A percentile compares a stretch with the other conserved stretches of the same genome.
phyloP scores from a whole-genome alignment of 805 yeast genomes.

The Saccharomycopsis sp. region DNA sequence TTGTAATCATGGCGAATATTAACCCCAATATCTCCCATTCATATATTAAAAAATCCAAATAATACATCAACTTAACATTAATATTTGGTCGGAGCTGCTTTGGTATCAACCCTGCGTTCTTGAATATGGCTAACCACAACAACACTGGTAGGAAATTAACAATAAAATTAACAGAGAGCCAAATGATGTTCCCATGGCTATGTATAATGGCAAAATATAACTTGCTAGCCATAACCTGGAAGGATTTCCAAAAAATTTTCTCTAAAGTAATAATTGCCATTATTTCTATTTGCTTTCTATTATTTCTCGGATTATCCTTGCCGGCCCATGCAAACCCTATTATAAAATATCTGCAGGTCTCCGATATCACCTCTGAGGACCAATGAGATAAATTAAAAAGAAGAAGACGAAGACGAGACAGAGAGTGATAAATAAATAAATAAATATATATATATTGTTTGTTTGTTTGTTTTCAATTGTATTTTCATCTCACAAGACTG shows the following conservation, averaged over 20 bases:
- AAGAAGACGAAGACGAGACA: too few species aligned
- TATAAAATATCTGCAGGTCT: too few species aligned
- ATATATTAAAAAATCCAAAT: conserved; percentile 37
- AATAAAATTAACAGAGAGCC: conserved; percentile 37
- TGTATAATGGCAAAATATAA: conserved; percentile 5
- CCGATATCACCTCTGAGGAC: too few species aligned
- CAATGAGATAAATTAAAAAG: too few species aligned
- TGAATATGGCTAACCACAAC: conserved; percentile 49
- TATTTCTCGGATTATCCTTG: background rate
- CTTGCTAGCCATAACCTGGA: too few species aligned
- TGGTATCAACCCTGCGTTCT: conserved; percentile 54
- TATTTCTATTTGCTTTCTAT: background rate
- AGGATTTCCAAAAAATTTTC: too few species aligned
- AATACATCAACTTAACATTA: conserved; percentile 40
- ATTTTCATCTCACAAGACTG: too few species aligned
- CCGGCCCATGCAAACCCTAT: too few species aligned
- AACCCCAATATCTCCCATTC: conserved; percentile 21
- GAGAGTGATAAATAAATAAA: too few species aligned
- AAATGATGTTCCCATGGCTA: conserved; percentile 27
- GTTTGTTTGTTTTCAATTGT: too few species aligned
- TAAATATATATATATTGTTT: too few species aligned
- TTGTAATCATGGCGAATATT: conserved; percentile 20
- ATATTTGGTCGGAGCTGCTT: conserved; percentile 45
- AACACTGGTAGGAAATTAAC: conserved; percentile 47
- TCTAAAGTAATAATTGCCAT: too few species aligned